A percentile compares a stretch with the other conserved stretches of the same genome.
Evolutionary conservation across 176 grass and related monocot genomes (phyloP).

Genomic region (Ampelocalamus luodianensis): DNA sequence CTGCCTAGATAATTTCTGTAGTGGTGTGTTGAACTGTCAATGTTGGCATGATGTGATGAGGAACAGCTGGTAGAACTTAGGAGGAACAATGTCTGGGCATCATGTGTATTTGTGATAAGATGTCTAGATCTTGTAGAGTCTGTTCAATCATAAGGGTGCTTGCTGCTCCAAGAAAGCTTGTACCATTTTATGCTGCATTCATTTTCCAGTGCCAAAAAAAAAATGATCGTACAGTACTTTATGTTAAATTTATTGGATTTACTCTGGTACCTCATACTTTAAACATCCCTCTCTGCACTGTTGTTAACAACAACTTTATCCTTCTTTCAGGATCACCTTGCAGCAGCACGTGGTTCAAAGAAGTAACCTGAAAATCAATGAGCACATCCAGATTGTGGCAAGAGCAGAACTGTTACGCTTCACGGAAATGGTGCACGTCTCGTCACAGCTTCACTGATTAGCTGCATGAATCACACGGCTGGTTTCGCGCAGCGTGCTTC

Average conservation of each 20-base stretch:
- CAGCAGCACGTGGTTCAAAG: slow-evolving; percentile 78
- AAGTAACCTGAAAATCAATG: slow-evolving; percentile 39
- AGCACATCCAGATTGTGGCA: slow-evolving; percentile 8
- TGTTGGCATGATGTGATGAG: background rate
- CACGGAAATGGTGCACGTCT: background rate
- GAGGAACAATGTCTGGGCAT: background rate
- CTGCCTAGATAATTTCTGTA: background rate
- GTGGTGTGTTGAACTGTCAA: background rate
- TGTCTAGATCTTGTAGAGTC: background rate
- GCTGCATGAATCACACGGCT: slow-evolving; percentile 24
- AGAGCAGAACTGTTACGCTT: slow-evolving; percentile 3
- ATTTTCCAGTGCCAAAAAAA: background rate
- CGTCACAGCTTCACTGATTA: background rate
- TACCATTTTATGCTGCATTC: background rate
- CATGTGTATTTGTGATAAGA: background rate
- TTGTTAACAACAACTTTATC: slow-evolving; percentile 7
- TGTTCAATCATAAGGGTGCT: background rate
- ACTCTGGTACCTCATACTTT: background rate
- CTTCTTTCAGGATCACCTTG: slow-evolving; percentile 77
- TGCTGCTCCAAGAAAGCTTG: background rate
- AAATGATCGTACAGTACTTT: background rate
- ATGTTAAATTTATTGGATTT: background rate
- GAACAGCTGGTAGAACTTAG: background rate
- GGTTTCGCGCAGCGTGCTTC: slow-evolving; percentile 18
- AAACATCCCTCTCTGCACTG: background rate